These are phyloP conservation scores for Ailanthus altissimus DNA, from an alignment of 345 rosid genomes.

Conservation along the genomic window DNA sequence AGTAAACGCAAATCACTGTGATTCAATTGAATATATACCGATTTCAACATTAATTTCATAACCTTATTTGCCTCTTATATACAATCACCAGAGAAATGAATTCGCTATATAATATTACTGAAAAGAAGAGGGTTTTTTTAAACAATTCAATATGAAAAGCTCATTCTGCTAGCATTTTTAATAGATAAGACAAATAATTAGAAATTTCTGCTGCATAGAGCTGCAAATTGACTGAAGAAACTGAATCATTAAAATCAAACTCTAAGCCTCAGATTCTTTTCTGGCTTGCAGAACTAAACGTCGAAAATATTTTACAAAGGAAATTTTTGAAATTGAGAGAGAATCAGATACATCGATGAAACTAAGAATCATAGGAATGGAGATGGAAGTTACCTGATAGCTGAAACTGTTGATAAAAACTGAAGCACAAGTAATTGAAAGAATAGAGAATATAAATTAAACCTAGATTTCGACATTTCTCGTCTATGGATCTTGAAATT, in stretches of 20 bases:
- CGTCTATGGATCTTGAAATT: conserved; percentile 4
- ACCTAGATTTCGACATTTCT: conserved; percentile 48
- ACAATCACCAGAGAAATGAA: background rate
- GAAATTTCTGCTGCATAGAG: background rate
- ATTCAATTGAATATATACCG: background rate
- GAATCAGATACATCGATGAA: background rate
- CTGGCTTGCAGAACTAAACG: background rate
- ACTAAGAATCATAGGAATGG: background rate
- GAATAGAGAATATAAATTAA: conserved; percentile 29
- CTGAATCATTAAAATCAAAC: background rate
- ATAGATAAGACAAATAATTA: background rate
- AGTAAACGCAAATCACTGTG: background rate
- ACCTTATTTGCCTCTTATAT: too few relatives aligned
- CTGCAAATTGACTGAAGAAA: background rate
- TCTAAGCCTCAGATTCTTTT: background rate
- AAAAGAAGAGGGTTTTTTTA: background rate
- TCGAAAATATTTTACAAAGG: background rate
- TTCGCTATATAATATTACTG: background rate
- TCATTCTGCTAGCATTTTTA: background rate
- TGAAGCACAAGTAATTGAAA: conserved; percentile 36
- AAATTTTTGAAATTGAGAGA: background rate
- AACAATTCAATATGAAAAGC: background rate
- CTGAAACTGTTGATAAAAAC: conserved; percentile 33
- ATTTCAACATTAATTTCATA: too few relatives aligned
- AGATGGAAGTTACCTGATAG: conserved; percentile 47